Percentiles rank a stretch among this genome's conserved stretches.
These are phyloP conservation scores for Psilocybe sp. DNA, from an alignment of 768 basidiomycete species.

Conservation along the genomic window DNA sequence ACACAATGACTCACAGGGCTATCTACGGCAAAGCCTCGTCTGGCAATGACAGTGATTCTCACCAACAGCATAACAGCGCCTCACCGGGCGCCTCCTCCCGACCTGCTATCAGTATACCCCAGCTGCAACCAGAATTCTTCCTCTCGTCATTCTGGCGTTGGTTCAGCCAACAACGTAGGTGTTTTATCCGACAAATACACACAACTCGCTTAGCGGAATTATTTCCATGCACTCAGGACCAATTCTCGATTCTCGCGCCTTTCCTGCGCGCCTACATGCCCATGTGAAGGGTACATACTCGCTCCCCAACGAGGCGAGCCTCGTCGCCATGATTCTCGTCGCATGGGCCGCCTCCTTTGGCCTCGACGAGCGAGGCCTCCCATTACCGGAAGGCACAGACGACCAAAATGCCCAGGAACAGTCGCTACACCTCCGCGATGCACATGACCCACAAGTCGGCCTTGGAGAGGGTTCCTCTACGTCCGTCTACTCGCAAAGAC, in stretches of 20 bases:
- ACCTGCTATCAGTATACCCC: conserved; percentile 60
- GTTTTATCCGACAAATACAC: conserved; percentile 3
- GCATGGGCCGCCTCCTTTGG: conserved; percentile 92
- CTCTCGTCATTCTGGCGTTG: conserved; percentile 80
- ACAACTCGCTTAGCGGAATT: not conserved
- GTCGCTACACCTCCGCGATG: not conserved
- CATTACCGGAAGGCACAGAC: conserved; percentile 29
- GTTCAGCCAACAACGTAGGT: conserved; percentile 79
- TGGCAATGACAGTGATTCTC: conserved; percentile 33
- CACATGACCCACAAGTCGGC: conserved; percentile 13
- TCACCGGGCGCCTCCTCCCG: conserved; percentile 21
- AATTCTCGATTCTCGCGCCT: conserved; percentile 79
- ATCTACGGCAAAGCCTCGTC: conserved; percentile 72
- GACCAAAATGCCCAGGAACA: too few relatives aligned
- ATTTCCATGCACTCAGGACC: conserved; percentile 54
- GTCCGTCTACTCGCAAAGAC: conserved; percentile 20
- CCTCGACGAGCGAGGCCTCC: conserved; percentile 72
- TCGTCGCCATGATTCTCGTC: conserved; percentile 77
- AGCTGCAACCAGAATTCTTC: conserved; percentile 77
- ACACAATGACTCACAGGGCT: conserved; percentile 42
- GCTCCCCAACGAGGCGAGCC: conserved; percentile 69
- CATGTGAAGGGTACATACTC: conserved; percentile 59
- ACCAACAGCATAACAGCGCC: too few relatives aligned
- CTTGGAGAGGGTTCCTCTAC: conserved; percentile 6
- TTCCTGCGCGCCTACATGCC: conserved; percentile 66